Percentiles rank a stretch among this genome's conserved stretches.
Conservation (phyloP, 345 rosid species). For the Raphanus sativus region DNA sequence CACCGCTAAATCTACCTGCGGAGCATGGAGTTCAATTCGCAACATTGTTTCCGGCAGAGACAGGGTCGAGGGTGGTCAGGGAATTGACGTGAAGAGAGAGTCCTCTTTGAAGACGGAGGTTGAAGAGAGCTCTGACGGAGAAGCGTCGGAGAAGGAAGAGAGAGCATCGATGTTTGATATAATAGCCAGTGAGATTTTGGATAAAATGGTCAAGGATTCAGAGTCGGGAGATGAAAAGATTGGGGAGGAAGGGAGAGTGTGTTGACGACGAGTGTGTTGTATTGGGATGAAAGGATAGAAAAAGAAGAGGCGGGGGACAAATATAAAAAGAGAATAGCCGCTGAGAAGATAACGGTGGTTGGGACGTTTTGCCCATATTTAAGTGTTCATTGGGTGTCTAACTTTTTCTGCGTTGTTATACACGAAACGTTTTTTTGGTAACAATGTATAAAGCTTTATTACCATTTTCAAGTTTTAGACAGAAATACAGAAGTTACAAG, state of each 20-base stretch:
- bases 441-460: background rate
- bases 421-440: too few species aligned
- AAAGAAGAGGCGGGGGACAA: constrained; percentile 17
- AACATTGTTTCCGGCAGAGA: constrained; percentile 11
- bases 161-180: constrained; percentile 81
- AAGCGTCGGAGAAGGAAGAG: constrained; percentile 40
- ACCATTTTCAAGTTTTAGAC: background rate
- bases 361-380: constrained; percentile 34
- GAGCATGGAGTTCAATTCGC: constrained; percentile 28
- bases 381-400: too few species aligned
- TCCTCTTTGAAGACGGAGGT: constrained; percentile 71
- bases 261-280: constrained; percentile 46
- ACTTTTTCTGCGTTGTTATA: too few species aligned
- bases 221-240: constrained; percentile 46
- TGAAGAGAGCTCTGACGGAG: constrained; percentile 61
- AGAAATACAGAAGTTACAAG: background rate
- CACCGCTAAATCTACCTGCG: constrained; percentile 53
- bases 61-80: constrained; percentile 43
- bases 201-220: constrained; percentile 10
- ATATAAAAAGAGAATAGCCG: constrained; percentile 30
- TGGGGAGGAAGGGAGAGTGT: constrained; percentile 48
- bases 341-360: constrained; percentile 38
- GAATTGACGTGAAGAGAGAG: constrained; percentile 52
- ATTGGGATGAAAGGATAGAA: constrained; percentile 28
- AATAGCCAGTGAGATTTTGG: constrained; percentile 39